phyloP scores from a whole-genome alignment of 2,329 filamentous ascomycete genomes.

The Alternaria triticimaculans region DNA sequence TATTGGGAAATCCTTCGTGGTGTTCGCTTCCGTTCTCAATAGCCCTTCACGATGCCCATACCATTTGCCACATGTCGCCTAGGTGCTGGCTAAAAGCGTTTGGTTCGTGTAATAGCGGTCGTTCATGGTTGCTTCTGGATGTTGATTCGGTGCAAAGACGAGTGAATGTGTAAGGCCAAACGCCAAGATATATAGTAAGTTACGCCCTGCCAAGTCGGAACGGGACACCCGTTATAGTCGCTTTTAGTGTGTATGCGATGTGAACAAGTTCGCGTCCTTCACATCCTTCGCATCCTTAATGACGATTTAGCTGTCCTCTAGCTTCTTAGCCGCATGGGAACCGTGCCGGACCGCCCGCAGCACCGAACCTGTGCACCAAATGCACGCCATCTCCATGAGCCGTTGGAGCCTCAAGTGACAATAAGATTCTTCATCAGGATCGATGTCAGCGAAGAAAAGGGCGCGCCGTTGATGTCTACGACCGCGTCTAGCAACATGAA shows the following conservation, averaged over 20 bases:
- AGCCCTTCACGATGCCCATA: background rate
- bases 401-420: background rate
- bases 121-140: background rate
- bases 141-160: background rate
- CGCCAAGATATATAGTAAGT: background rate
- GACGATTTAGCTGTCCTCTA: background rate
- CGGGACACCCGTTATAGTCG: background rate
- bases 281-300: background rate
- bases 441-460: background rate
- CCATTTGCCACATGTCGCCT: background rate
- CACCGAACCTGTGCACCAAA: background rate
- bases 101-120: background rate
- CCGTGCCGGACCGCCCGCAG: background rate
- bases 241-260: background rate
- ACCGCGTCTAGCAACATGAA: background rate
- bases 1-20: background rate
- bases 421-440: background rate
- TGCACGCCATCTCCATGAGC: background rate
- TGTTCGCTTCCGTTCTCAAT: background rate
- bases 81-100: background rate
- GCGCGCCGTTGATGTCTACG: background rate
- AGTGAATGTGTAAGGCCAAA: background rate
- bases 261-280: background rate
- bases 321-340: background rate
- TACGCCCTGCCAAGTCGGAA: background rate